Evolutionary conservation across 352 stramenopile species (phyloP), one percentile per base, ranked within the genome.

Genomic region (Globisporangium perplexum): DNA sequence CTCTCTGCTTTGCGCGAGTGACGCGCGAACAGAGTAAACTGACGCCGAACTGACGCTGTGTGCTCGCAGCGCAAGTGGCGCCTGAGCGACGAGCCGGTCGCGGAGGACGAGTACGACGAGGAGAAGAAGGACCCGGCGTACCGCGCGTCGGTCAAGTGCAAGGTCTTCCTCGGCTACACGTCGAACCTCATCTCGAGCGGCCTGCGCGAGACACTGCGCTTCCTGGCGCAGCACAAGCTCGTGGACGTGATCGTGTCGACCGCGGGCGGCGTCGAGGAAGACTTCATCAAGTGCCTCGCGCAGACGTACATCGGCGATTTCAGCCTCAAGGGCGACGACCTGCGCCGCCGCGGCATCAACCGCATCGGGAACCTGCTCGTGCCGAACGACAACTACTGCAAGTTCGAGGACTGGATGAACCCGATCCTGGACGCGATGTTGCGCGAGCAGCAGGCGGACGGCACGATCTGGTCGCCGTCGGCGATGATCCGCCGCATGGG

Each of bases 231-330:
- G 66, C 96, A 99, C 77, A 98, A 98, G 59, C 96, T 99, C 83
- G 83, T 99, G 41, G 97, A 99, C 68, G 89, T 96, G 22, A 96
- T 99, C 54, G 95, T 99, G 17, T 91, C 88, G 26, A 97, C 86
- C 0, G 88, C 81, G 24, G 91, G 90, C 28, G 91, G 92, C 53
- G 87, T 97, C 45, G 90, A 98, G 58, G 98, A 99, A 70, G 98
- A 99, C 73, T 96, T 99, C 36, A 99, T 99, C 66, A 99, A 99
- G 81, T 99, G 97, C 66, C 90, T 99, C 50, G 90, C 95, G 42
- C 93, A 91, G 15, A 99, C 97, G 14, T 99, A 97, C 74, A 89
- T 99, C 47, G 98, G 98, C 18, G 96, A 98, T 59, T 99, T 99
- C 63, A 77, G 84, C 26, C 75, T 99, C n/a, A 88, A 95, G 53